Percentiles rank a stretch among this genome's conserved stretches.
phyloP scores from a whole-genome alignment of 805 yeast species.

The Debaryomyces maramus region DNA sequence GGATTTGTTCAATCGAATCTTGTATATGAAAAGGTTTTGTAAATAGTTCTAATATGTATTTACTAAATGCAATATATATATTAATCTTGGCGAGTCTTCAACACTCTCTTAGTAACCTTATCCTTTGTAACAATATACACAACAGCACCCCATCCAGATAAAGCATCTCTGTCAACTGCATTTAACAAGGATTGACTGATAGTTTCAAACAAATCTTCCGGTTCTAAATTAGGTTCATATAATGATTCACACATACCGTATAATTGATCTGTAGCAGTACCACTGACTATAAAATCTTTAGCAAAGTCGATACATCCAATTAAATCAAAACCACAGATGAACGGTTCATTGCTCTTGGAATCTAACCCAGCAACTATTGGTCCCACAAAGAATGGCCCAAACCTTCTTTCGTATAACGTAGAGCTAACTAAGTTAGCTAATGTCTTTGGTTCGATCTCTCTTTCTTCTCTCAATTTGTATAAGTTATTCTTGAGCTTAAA shows the following conservation, averaged over 20 bases:
- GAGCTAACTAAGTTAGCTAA: slow-evolving; percentile 91
- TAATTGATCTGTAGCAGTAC: slow-evolving; percentile 95
- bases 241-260: slow-evolving; percentile 98
- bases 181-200: slow-evolving; percentile 89
- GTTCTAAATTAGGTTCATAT: slow-evolving; percentile 89
- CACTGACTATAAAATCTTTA: slow-evolving; percentile 90
- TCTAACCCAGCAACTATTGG: slow-evolving; percentile 96
- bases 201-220: slow-evolving; percentile 95
- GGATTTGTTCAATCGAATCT: neutral
- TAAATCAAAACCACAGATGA: slow-evolving; percentile 90
- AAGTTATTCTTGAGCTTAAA: slow-evolving; percentile 84
- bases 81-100: slow-evolving; percentile 95
- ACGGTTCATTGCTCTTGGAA: slow-evolving; percentile 80
- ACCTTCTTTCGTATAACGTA: slow-evolving; percentile 84
- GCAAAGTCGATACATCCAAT: slow-evolving; percentile 97
- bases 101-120: slow-evolving; percentile 79
- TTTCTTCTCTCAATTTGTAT: slow-evolving; percentile 88
- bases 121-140: slow-evolving; percentile 92
- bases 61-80: neutral
- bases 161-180: slow-evolving; percentile 96
- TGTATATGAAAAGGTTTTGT: neutral
- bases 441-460: slow-evolving; percentile 88
- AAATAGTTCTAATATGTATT: slow-evolving; percentile 3
- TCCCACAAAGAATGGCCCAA: slow-evolving; percentile 95
- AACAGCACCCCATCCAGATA: slow-evolving; percentile 98